A percentile compares a stretch with the other conserved stretches of the same genome.
Evolutionary conservation across 2,329 filamentous ascomycete genomes (phyloP).

Genomic region (Neonectria ditissima): DNA sequence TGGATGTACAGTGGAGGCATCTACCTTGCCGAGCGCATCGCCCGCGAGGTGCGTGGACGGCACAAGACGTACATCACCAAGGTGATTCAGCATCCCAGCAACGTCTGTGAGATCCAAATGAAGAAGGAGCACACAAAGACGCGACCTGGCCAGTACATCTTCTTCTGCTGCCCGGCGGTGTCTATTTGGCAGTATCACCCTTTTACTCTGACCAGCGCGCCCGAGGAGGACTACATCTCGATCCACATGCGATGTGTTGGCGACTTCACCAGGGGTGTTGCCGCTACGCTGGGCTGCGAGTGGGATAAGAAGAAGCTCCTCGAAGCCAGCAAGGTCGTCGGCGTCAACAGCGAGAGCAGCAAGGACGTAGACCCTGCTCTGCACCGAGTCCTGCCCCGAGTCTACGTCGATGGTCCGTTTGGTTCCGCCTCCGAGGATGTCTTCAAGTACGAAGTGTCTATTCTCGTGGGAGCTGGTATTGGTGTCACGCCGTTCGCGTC

Average conservation of each 20-base stretch:
- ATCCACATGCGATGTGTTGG: slow-evolving; percentile 87
- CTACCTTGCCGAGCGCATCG: slow-evolving; percentile 83
- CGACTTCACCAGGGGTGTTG: slow-evolving; percentile 80
- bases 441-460: slow-evolving; percentile 86
- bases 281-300: slow-evolving; percentile 80
- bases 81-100: slow-evolving; percentile 89
- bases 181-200: slow-evolving; percentile 92
- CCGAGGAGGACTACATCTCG: slow-evolving; percentile 91
- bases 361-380: slow-evolving; percentile 73
- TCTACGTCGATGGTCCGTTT: slow-evolving; percentile 88
- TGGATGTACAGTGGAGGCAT: slow-evolving; percentile 87
- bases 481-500: slow-evolving; percentile 89
- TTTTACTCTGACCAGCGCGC: slow-evolving; percentile 86
- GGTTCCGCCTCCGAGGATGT: slow-evolving; percentile 89
- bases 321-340: slow-evolving; percentile 74
- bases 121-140: slow-evolving; percentile 90
- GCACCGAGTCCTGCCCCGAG: slow-evolving; percentile 78
- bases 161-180: slow-evolving; percentile 87
- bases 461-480: slow-evolving; percentile 85
- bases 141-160: slow-evolving; percentile 86
- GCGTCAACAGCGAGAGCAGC: slow-evolving; percentile 70
- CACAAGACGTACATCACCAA: slow-evolving; percentile 91
- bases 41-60: slow-evolving; percentile 81
- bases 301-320: slow-evolving; percentile 63
- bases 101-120: slow-evolving; percentile 91